Base-by-base conservation (phyloP, 2,329 filamentous ascomycete genomes). In the Lasiodiplodia citricola region DNA sequence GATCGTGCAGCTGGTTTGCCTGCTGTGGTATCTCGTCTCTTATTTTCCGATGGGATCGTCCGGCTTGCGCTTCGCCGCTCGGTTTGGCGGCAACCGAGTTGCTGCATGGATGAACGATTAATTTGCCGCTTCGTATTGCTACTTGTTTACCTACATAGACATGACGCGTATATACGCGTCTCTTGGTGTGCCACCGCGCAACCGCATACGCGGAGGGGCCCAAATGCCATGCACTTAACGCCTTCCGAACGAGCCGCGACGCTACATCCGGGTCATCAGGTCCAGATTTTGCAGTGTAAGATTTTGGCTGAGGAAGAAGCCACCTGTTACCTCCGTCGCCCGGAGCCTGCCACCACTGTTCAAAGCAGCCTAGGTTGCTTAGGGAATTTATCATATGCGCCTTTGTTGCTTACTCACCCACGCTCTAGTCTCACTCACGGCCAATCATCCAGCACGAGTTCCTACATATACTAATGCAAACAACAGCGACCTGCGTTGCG, bases 11-110 rank as follows among this genome's bases (percentile, higher is more conserved):
- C 85, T 98, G 67, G 90, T 90, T 66, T 92, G 91, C 71, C 84
- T 98, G 72, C 72, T 93, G 57, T 98, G 95, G 95, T 98, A 98
- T 82, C 86, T 97, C 57, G 90, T 98, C 80, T 97, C 93, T 82
- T 99, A 99, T 81, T 98, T 98, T 76, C 96, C 96, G 31, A 97
- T 98, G 94, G 96, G 96, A 51, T 92, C 92, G 68, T 92, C 91
- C 67, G 93, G 96, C 52, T 83, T 99, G 72, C 91, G 95, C 70
- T 88, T 97, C 73, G 94, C 94, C 69, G 93, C 94, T 54, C 90
- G 89, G 3, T 96, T 97, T 77, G 96, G 95, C 25, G 92, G 91
- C 23, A 91, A 90, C 77, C 88, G 94, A 76, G 92, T 96, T 47
- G 88, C 93, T 5, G 88, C 94, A 66, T 98, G 95, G 96, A 91